Evolutionary conservation across 306 rosid genomes (phyloP), one percentile per base, ranked within the genome.

Genomic region (Lathyrus tuberosus): DNA sequence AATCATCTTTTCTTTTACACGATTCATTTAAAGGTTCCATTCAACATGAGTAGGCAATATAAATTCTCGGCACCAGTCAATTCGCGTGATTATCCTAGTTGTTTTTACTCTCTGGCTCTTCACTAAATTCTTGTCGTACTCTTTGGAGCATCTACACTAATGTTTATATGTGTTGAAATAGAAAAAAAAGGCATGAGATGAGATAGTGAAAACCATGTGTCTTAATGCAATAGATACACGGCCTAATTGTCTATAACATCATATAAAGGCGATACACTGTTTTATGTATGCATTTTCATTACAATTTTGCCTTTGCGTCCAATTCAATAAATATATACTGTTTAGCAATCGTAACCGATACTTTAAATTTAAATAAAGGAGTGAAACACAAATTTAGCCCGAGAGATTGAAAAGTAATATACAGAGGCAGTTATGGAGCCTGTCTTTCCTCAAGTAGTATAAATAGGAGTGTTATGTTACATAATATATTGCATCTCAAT

Each of bases 101-200:
- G 38, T 72, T 37, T 67, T 37, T n/a, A n/a, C 69, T 62, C 52
- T 63, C 4, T 26, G 16, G 24, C 52, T 63, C 47, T 46, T 56
- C 16, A 47, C 18, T 54, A 68, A 47, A 69, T 35, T 62, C 51
- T 15, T 40, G 18, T 47, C 33, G 20, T 46, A 59, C 51, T 40
- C 17, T 67, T 51, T 35, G 38, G 75, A 76, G 33, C 52, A 46
- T 40, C 63, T 53, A 18, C 63, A 41, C 54, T 67, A 60, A 20
- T 72, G 63, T 49, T 17, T 49, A 8, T 5, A 49, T 49, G 57
- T 17, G 57, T 17, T 49, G 57, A 49, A 49, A 17, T 49, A 9
- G 57, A 49, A 5, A 49, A 49, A 49, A 49, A 0, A 18, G 5
- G 57, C 57, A 49, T 17, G 28, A 49, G 26, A 26, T 3, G 30